These are phyloP conservation scores for Carpinus fangiana DNA, from an alignment of 306 rosid genomes.

Conservation along the genomic window DNA sequence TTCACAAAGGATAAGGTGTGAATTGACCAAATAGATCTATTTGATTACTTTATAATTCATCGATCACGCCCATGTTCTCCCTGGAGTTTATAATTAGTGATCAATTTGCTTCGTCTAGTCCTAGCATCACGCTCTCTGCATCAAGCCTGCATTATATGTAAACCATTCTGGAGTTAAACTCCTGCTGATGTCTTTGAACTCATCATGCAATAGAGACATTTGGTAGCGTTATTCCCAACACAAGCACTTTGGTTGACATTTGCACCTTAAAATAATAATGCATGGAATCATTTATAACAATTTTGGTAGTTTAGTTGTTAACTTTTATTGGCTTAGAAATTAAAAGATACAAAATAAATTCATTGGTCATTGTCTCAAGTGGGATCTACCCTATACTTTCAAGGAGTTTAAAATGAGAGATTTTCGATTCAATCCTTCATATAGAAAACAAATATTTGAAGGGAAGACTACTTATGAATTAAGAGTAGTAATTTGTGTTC, in stretches of 20 bases:
- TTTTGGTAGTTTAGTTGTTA: too few relatives aligned
- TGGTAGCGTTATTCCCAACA: neutral
- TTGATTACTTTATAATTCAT: neutral
- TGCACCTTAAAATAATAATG: neutral
- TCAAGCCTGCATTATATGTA: neutral
- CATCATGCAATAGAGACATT: neutral
- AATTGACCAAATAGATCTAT: neutral
- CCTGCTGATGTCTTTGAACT: neutral
- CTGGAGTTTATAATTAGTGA: neutral
- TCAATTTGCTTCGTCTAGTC: constrained; percentile 3
- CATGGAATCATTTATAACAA: too few relatives aligned
- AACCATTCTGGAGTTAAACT: neutral
- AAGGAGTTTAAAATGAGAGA: too few relatives aligned
- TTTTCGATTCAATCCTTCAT: too few relatives aligned
- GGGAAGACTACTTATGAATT: too few relatives aligned
- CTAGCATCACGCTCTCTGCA: constrained; percentile 2
- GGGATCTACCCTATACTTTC: too few relatives aligned
- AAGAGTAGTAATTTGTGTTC: too few relatives aligned
- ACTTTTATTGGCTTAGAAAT: too few relatives aligned
- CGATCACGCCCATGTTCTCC: neutral
- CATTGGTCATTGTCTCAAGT: too few relatives aligned
- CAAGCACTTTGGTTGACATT: neutral
- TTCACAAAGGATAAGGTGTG: neutral
- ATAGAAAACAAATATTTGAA: too few relatives aligned
- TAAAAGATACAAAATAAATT: too few relatives aligned